A percentile compares a stretch with the other conserved stretches of the same genome.
These are phyloP conservation scores for Flaveria bidentis DNA, from an alignment of 129 eudicot species.

Conservation along the genomic window DNA sequence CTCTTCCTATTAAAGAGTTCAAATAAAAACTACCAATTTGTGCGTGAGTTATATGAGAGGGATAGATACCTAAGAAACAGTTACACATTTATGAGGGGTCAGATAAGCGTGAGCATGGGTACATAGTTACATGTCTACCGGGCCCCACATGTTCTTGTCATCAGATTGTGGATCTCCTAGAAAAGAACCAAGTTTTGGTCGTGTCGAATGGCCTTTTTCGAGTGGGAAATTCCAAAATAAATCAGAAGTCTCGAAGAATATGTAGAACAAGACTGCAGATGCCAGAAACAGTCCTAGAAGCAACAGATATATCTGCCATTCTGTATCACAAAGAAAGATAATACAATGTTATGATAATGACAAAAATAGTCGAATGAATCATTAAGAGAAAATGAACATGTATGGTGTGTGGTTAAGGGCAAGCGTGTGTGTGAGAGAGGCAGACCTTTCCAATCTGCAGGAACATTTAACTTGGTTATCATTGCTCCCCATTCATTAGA, in stretches of 20 bases:
- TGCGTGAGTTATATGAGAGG: constrained; percentile 10
- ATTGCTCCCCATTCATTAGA: constrained; percentile 89
- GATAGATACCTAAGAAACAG: constrained; percentile 19
- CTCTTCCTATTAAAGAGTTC: constrained; percentile 20
- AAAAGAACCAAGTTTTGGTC: constrained; percentile 50
- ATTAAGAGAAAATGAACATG: not conserved
- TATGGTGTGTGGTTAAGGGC: not conserved
- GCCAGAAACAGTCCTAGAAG: constrained; percentile 86
- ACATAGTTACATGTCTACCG: constrained; percentile 28
- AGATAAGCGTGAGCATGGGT: not conserved
- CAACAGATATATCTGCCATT: constrained; percentile 81
- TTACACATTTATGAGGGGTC: constrained; percentile 19
- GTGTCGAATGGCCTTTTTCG: constrained; percentile 44
- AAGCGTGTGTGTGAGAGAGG: constrained; percentile 27
- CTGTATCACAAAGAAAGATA: constrained; percentile 45
- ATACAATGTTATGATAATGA: not conserved
- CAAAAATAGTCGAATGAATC: not conserved
- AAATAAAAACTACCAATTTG: constrained; percentile 20
- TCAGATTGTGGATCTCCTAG: constrained; percentile 59
- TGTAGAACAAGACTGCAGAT: constrained; percentile 65
- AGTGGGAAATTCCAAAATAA: constrained; percentile 79
- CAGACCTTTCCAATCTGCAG: constrained; percentile 98
- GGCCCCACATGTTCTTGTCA: constrained; percentile 56
- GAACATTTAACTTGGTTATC: constrained; percentile 86
- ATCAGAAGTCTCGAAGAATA: constrained; percentile 75